phyloP scores from a whole-genome alignment of 2,329 filamentous ascomycete species.

The Cryphonectria japonica region DNA sequence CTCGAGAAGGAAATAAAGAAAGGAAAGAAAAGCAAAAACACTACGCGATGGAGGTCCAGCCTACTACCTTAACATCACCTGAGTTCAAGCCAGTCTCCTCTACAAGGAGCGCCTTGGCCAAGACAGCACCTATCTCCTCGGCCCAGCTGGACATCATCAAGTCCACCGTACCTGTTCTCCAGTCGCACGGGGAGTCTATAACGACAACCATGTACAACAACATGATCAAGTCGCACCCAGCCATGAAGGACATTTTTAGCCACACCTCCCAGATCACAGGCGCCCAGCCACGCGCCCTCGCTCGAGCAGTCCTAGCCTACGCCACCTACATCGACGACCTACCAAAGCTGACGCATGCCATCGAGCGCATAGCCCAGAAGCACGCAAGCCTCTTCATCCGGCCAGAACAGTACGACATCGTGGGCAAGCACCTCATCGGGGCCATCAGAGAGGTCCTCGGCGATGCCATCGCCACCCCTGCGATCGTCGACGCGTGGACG shows the following conservation, averaged over 20 bases:
- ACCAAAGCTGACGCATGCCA: conserved; percentile 55
- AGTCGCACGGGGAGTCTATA: conserved; percentile 69
- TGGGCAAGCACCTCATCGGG: conserved; percentile 68
- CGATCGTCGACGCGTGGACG: conserved; percentile 71
- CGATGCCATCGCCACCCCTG: conserved; percentile 62
- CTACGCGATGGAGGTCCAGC: conserved; percentile 2
- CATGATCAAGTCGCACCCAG: conserved; percentile 66
- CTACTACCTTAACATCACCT: conserved; percentile 18
- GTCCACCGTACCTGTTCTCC: conserved; percentile 73
- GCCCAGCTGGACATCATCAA: conserved; percentile 74
- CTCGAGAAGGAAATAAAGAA: not conserved
- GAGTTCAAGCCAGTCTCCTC: conserved; percentile 15
- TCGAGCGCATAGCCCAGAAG: conserved; percentile 76
- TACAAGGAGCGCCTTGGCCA: conserved; percentile 7
- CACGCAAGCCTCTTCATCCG: conserved; percentile 72
- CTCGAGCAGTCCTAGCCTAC: conserved; percentile 71
- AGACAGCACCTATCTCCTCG: conserved; percentile 53
- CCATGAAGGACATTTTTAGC: conserved; percentile 73
- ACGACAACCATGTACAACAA: conserved; percentile 74
- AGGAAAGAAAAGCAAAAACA: not conserved
- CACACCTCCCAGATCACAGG: conserved; percentile 69
- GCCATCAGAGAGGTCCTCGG: conserved; percentile 72
- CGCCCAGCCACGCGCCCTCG: conserved; percentile 71
- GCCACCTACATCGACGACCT: conserved; percentile 74
- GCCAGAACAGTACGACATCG: conserved; percentile 71